Conservation (phyloP, 768 basidiomycete genomes). For the Nidularia sp. region DNA sequence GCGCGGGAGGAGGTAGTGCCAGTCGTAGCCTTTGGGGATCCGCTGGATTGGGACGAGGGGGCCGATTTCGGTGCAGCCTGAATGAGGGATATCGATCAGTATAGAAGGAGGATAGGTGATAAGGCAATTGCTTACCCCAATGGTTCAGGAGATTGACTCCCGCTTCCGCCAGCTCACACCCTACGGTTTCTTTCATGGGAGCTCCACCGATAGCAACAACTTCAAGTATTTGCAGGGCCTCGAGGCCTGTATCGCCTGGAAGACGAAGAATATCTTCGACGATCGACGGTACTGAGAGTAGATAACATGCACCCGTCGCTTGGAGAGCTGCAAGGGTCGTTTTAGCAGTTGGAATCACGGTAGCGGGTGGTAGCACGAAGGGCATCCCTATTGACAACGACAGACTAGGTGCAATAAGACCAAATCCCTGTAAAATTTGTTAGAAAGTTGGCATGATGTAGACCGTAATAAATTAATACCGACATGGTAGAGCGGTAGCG, state of each 20-base stretch:
- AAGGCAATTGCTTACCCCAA: constrained; percentile 22
- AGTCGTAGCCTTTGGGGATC: constrained; percentile 25
- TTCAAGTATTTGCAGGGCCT: constrained; percentile 22
- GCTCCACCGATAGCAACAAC: constrained; percentile 34
- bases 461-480: constrained; percentile 3
- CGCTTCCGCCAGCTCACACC: constrained; percentile 18
- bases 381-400: constrained; percentile 33
- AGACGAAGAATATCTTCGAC: constrained; percentile 28
- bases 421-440: constrained; percentile 24
- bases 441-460: neutral
- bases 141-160: constrained; percentile 34
- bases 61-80: constrained; percentile 32
- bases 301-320: constrained; percentile 21
- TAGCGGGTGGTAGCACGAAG: constrained; percentile 27
- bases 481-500: constrained; percentile 34
- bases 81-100: no score
- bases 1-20: constrained; percentile 31
- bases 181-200: constrained; percentile 31
- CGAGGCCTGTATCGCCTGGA: constrained; percentile 17
- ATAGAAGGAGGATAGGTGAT: no score
- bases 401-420: constrained; percentile 27
- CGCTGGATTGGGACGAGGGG: constrained; percentile 29
- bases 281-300: constrained; percentile 35
- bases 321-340: constrained; percentile 17
- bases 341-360: constrained; percentile 29